Evolutionary conservation across 208 protist species (phyloP), one percentile per base, ranked within the genome.

Genomic region (Wallacemonas sp.): DNA sequence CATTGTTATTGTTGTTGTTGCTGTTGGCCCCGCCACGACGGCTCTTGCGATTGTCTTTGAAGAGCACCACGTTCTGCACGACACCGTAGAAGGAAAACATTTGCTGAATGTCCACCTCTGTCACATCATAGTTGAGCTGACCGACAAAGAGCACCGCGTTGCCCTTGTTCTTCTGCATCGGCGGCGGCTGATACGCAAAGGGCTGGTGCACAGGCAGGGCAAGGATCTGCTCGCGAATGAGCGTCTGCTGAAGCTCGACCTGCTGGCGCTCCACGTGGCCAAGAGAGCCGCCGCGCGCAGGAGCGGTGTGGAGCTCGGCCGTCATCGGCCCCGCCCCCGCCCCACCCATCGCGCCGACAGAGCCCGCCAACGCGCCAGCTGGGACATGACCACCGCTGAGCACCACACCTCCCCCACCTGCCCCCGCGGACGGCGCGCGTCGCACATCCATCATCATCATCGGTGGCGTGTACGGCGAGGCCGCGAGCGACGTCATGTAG

Each of bases 31-130:
- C 26, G 0, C 31, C 2, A 29, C 55, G 36, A 8, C 36, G 31
- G 8, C 5, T 61, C 55, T 61, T 28, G 39, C 57, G 57, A 16
- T 16, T 70, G 57, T 71, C 63, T 55, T 72, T 81, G n/a, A 82
- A 49, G 63, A 82, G 50, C 20, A 77, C 62, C 23, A 77, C 76
- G 39, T 82, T 82, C 41, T 70, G 66, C 1, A 82, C 76, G 22
- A 54, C 25, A 32, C 61, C 70, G 57, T 75, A 70, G 39, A 55
- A 75, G 20, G 39, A 18, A 44, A 75, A 75, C 25, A 70, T 25
- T 22, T 61, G 50, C 22, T 31, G 61, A 2, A 75, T 25, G 20
- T 75, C 63, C 20, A 39, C 39, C 46, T 75, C 62, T 14, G 61
- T 54, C 16, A 50, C 70, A 28, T 68, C 48, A 49, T 61, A 75